Conservation (phyloP, 2,329 filamentous ascomycete species). For the Trichoderma cornu-damae region DNA sequence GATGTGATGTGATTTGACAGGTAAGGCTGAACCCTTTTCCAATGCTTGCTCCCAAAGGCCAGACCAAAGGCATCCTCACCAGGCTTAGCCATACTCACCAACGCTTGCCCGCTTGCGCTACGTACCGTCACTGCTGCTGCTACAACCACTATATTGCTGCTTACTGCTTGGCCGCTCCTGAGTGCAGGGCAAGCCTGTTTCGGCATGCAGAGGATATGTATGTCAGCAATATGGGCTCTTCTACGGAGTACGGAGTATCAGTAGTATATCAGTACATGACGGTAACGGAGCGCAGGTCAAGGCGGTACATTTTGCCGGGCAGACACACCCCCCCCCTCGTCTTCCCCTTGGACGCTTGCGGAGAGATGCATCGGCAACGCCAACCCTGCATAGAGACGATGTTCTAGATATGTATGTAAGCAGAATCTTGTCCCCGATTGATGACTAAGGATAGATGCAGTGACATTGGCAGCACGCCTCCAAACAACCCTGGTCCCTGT, state of each 20-base stretch:
- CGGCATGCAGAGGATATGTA: neutral
- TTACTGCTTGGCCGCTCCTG: neutral
- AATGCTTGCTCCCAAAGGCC: neutral
- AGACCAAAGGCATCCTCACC: neutral
- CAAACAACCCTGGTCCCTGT: neutral
- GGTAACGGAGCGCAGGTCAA: neutral
- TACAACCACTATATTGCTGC: neutral
- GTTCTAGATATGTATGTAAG: neutral
- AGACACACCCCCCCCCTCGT: too few relatives aligned
- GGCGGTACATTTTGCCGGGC: neutral
- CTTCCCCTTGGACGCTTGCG: neutral
- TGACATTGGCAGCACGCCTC: neutral
- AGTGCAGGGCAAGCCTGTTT: neutral
- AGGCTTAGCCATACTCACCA: neutral
- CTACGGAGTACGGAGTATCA: neutral
- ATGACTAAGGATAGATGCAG: neutral
- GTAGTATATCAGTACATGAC: too few relatives aligned
- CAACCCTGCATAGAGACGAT: neutral
- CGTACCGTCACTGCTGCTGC: too few relatives aligned
- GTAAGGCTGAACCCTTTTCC: too few relatives aligned
- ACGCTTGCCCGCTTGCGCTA: too few relatives aligned
- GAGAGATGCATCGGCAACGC: neutral
- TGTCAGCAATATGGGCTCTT: constrained; percentile 11
- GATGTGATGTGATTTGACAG: neutral
- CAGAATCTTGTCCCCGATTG: neutral